Evolutionary conservation across 2,329 filamentous ascomycete genomes (phyloP).

Genomic region (Chaetoscypha palmicola): DNA sequence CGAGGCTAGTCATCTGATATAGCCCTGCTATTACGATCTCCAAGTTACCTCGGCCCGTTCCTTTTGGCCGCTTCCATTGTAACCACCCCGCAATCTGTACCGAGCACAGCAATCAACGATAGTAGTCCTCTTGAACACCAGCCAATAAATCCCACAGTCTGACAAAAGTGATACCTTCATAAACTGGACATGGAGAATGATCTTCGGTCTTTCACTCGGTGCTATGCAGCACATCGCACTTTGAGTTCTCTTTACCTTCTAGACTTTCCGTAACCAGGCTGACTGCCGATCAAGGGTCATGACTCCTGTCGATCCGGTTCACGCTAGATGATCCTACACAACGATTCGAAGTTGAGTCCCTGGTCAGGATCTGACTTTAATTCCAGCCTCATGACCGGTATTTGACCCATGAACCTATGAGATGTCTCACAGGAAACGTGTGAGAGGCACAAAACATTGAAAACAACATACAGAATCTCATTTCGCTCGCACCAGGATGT

Average conservation of each 20-base stretch:
- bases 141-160: not conserved
- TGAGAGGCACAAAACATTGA: too few species aligned
- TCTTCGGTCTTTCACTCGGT: slow-evolving; percentile 8
- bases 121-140: not conserved
- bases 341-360: slow-evolving; percentile 1
- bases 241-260: not conserved
- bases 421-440: not conserved
- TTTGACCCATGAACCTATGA: slow-evolving; percentile 6
- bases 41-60: not conserved
- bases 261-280: not conserved
- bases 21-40: not conserved
- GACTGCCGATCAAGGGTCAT: slow-evolving; percentile 1
- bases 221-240: slow-evolving; percentile 3
- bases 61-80: not conserved
- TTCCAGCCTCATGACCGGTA: slow-evolving; percentile 11
- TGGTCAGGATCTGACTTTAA: not conserved
- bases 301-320: slow-evolving; percentile 8
- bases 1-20: too few species aligned
- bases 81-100: not conserved
- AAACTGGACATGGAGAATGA: not conserved
- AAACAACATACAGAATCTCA: not conserved
- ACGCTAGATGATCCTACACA: not conserved
- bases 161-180: not conserved
- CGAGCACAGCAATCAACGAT: not conserved
- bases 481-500: slow-evolving; percentile 1